A percentile compares a stretch with the other conserved stretches of the same genome.
These are phyloP conservation scores for Nicotiana undulata DNA, from an alignment of 257 asterid species.

Conservation along the genomic window DNA sequence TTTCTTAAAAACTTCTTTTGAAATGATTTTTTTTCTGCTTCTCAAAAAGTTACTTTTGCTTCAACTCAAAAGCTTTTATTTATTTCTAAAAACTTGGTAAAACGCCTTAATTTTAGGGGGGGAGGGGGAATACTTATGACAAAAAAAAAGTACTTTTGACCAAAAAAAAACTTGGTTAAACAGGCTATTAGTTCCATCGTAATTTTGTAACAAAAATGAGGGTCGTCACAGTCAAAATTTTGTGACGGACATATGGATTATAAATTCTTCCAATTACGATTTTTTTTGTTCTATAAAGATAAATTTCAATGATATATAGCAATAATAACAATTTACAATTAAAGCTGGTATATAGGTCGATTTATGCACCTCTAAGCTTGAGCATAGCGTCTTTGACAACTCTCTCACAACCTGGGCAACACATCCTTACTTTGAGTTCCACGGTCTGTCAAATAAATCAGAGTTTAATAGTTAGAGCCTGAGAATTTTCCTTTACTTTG, in stretches of 20 bases:
- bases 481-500: conserved; percentile 5
- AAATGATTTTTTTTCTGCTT: too few relatives aligned
- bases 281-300: neutral
- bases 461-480: neutral
- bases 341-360: neutral
- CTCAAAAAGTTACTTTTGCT: too few relatives aligned
- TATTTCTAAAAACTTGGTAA: too few relatives aligned
- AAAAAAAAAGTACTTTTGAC: too few relatives aligned
- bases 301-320: neutral
- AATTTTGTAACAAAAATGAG: too few relatives aligned
- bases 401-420: conserved; percentile 88
- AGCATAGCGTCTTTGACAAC: conserved; percentile 74
- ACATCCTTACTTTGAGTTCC: conserved; percentile 96
- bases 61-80: too few relatives aligned
- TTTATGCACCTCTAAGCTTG: conserved; percentile 50
- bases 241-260: neutral
- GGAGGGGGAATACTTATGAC: too few relatives aligned
- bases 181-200: too few relatives aligned
- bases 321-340: neutral
- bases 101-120: too few relatives aligned
- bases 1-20: too few relatives aligned
- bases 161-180: too few relatives aligned
- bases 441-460: conserved; percentile 46
- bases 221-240: neutral
- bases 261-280: neutral